These are phyloP conservation scores for Aspergillus sp. DNA, from an alignment of 2,329 filamentous ascomycete species.

Conservation along the genomic window DNA sequence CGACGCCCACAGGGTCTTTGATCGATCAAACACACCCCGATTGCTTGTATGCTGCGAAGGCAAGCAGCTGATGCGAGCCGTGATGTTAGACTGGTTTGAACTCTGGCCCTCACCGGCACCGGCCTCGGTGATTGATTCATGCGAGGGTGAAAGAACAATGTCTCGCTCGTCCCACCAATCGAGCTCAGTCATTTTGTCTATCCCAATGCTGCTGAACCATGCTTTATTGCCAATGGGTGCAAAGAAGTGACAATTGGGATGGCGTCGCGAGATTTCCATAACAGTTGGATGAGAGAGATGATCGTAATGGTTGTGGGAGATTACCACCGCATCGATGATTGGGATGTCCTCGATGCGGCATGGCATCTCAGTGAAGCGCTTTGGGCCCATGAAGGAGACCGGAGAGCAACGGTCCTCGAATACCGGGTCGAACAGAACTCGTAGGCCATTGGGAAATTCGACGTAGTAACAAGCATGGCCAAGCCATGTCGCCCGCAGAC, in stretches of 20 bases:
- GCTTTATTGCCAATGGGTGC: slow-evolving; percentile 78
- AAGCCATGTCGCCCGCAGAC: slow-evolving; percentile 86
- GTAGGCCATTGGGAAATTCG: slow-evolving; percentile 82
- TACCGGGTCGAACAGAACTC: slow-evolving; percentile 91
- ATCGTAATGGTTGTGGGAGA: slow-evolving; percentile 92
- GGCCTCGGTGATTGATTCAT: slow-evolving; percentile 29
- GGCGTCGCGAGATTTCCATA: slow-evolving; percentile 66
- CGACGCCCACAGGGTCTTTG: slow-evolving; percentile 80
- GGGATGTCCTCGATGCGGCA: slow-evolving; percentile 79
- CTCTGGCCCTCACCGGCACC: slow-evolving; percentile 28
- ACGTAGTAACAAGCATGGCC: slow-evolving; percentile 93
- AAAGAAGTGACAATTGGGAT: slow-evolving; percentile 84
- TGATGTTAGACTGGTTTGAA: slow-evolving; percentile 54
- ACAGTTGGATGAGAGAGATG: slow-evolving; percentile 80
- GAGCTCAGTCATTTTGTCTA: slow-evolving; percentile 79
- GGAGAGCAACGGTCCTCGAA: slow-evolving; percentile 87
- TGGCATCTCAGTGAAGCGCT: slow-evolving; percentile 75
- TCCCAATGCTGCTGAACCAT: slow-evolving; percentile 74
- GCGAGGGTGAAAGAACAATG: slow-evolving; percentile 59
- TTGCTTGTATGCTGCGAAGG: slow-evolving; percentile 83
- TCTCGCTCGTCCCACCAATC: slow-evolving; percentile 94
- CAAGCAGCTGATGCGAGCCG: slow-evolving; percentile 72
- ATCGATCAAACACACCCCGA: slow-evolving; percentile 68
- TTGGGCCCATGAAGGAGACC: slow-evolving; percentile 68
- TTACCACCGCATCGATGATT: slow-evolving; percentile 60